These are phyloP conservation scores for Fomitiporia mediterranea DNA, from an alignment of 1,284 basidiomycete species.

Conservation along the genomic window DNA sequence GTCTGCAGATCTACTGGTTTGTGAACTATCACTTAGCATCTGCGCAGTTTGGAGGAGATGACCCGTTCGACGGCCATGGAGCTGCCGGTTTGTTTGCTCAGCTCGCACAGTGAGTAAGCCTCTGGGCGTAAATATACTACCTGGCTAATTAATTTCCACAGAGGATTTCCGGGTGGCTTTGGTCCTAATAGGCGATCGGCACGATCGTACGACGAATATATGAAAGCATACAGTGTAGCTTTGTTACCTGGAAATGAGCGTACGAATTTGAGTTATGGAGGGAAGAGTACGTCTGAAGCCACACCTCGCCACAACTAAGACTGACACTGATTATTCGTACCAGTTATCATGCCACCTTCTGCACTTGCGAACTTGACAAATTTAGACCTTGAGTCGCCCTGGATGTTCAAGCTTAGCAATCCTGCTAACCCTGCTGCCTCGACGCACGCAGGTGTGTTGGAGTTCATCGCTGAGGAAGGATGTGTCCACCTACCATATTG, in stretches of 20 bases:
- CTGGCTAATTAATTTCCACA: slow-evolving; percentile 25
- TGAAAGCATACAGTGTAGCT: slow-evolving; percentile 82
- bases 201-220: slow-evolving; percentile 72
- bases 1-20: background rate
- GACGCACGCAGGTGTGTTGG: slow-evolving; percentile 96
- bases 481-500: slow-evolving; percentile 94
- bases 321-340: slow-evolving; percentile 1
- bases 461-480: slow-evolving; percentile 98
- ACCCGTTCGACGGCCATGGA: slow-evolving; percentile 45
- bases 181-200: slow-evolving; percentile 48
- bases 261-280: slow-evolving; percentile 89
- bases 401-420: slow-evolving; percentile 95
- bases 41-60: slow-evolving; percentile 45
- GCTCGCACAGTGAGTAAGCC: slow-evolving; percentile 47
- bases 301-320: slow-evolving; percentile 21
- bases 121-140: slow-evolving; percentile 20
- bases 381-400: slow-evolving; percentile 89
- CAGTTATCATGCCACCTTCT: slow-evolving; percentile 97
- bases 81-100: slow-evolving; percentile 53
- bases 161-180: slow-evolving; percentile 50
- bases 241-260: slow-evolving; percentile 81
- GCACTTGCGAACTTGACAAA: slow-evolving; percentile 85
- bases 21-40: background rate
- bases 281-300: slow-evolving; percentile 77
- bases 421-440: slow-evolving; percentile 81